Percentiles rank a stretch among this genome's conserved stretches.
Conservation (phyloP, 176 grass and related monocot species). For the Triticum timopheevii region DNA sequence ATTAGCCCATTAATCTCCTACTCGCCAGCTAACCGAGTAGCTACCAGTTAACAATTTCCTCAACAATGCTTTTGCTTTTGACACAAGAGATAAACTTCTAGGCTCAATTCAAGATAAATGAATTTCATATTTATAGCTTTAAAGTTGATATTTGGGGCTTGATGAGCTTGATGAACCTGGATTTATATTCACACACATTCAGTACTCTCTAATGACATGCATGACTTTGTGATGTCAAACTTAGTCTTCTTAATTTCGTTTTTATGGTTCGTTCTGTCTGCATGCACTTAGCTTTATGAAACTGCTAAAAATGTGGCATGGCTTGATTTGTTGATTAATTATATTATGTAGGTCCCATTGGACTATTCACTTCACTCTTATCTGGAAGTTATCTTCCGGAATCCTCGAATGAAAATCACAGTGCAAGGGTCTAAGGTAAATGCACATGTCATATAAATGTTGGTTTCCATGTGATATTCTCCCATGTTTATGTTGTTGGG, state of each 20-base stretch:
- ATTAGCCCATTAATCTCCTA: no score
- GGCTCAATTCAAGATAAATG: slow-evolving; percentile 5
- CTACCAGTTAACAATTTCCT: no score
- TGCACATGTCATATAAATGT: background rate
- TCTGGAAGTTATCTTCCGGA: slow-evolving; percentile 83
- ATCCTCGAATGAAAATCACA: slow-evolving; percentile 82
- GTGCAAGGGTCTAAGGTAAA: slow-evolving; percentile 76
- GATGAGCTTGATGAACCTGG: background rate
- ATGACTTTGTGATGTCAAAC: slow-evolving; percentile 15
- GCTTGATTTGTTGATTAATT: slow-evolving; percentile 4
- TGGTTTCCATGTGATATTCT: no score
- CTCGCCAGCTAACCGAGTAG: no score
- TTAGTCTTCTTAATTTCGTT: background rate
- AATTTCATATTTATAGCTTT: slow-evolving; percentile 18
- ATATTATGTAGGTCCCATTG: slow-evolving; percentile 63
- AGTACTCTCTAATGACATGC: background rate
- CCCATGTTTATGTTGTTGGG: slow-evolving; percentile 23
- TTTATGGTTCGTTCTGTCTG: slow-evolving; percentile 3
- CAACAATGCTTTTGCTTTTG: background rate
- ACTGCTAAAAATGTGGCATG: background rate
- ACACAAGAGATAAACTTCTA: background rate
- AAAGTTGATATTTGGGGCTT: background rate
- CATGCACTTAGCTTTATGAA: slow-evolving; percentile 14
- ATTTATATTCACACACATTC: background rate
- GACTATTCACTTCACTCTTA: slow-evolving; percentile 91